A percentile compares a stretch with the other conserved stretches of the same genome.
phyloP scores from a whole-genome alignment of 2,329 filamentous ascomycete species.

The Fusarium staphyleae region DNA sequence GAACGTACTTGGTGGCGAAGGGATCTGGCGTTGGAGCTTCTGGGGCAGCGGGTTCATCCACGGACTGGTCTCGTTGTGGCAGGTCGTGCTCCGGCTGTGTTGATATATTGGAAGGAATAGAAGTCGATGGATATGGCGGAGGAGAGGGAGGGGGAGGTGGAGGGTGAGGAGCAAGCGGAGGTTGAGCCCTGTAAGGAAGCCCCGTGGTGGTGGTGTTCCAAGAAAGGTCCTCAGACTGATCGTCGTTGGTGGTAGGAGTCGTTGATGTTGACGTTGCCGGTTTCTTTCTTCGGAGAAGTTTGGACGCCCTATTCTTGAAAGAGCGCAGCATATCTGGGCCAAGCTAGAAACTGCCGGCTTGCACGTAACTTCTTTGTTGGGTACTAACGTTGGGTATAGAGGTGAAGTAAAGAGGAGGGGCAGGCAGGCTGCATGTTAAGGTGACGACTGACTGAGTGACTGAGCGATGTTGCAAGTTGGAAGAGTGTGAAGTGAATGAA shows the following conservation, averaged over 20 bases:
- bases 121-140: neutral
- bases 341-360: neutral
- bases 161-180: constrained; percentile 1
- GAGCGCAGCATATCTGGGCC: constrained; percentile 38
- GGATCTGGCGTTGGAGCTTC: constrained; percentile 9
- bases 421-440: too few relatives aligned
- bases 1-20: constrained; percentile 31
- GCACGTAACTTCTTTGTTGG: neutral
- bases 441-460: too few relatives aligned
- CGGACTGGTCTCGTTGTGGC: neutral
- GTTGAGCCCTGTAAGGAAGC: neutral
- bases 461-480: too few relatives aligned
- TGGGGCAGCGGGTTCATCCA: neutral
- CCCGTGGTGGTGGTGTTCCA: too few relatives aligned
- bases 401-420: neutral
- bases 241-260: neutral
- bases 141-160: constrained; percentile 2
- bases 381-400: neutral
- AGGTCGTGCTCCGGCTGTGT: neutral
- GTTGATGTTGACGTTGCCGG: neutral
- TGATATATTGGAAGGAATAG: neutral
- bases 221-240: too few relatives aligned
- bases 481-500: too few relatives aligned
- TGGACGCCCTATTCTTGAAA: constrained; percentile 35
- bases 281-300: constrained; percentile 35